Evolutionary conservation across 208 protist species (phyloP).

Genomic region (Leishmania lainsoni): DNA sequence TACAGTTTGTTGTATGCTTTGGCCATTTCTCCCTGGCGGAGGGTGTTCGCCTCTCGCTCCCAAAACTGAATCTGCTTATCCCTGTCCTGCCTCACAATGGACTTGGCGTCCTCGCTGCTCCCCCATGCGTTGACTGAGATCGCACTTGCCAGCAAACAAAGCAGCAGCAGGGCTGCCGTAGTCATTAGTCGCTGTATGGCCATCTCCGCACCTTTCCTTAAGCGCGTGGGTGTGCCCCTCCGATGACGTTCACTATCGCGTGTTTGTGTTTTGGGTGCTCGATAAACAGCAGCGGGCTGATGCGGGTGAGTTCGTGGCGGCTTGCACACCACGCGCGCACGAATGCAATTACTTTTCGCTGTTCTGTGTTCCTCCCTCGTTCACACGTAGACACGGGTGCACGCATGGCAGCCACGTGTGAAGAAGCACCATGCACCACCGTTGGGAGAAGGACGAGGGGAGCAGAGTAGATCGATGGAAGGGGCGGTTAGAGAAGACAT

Average conservation of each 20-base stretch:
- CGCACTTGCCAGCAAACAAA: slow-evolving; percentile 3
- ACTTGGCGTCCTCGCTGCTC: slow-evolving; percentile 15
- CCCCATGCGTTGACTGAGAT: neutral
- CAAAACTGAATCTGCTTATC: slow-evolving; percentile 72
- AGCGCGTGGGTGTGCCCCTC: neutral
- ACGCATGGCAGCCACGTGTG: neutral
- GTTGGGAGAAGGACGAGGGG: neutral
- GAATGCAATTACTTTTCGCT: neutral
- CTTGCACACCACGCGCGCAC: neutral
- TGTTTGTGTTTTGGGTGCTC: neutral
- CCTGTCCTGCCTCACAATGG: slow-evolving; percentile 45
- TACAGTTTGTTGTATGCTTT: slow-evolving; percentile 44
- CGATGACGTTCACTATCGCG: neutral
- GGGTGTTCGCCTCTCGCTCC: slow-evolving; percentile 48
- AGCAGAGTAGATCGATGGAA: neutral
- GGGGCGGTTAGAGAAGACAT: neutral
- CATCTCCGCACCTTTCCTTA: neutral
- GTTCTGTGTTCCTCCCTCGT: neutral
- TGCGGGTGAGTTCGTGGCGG: neutral
- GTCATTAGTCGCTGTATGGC: neutral
- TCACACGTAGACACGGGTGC: neutral
- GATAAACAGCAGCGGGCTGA: neutral
- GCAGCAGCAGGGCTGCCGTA: slow-evolving; percentile 1
- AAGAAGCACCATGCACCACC: neutral
- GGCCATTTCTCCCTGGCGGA: slow-evolving; percentile 45